Base-by-base conservation (phyloP, 2,329 filamentous ascomycete genomes). In the Cadophora gregata region DNA sequence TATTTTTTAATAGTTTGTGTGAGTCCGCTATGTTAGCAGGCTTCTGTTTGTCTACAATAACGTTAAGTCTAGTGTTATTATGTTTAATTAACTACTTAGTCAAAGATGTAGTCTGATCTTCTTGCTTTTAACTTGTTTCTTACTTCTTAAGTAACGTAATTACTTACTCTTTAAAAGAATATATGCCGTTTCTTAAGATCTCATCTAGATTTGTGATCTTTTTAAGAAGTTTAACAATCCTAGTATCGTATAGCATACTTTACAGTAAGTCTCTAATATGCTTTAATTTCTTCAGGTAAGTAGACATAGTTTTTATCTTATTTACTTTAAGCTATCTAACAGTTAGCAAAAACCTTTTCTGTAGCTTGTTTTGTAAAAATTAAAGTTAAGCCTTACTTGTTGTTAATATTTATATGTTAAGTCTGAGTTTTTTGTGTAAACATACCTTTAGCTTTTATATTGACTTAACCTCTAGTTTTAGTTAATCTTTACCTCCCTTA, bases 191-290 rank as follows among this genome's bases (percentile, higher is more conserved):
- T 48, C 25, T 64, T 47, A 24, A 51, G 51, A 64, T 59, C 14
- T 56, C 7, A 47, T 56, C 21, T 2, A 64, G 62, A n/a, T 59
- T 64, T n/a, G 12, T 64, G 42, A 64, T 64, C 19, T 31, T 59
- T 48, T 48, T 64, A 19, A 64, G 51, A 47, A 64, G 36, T 33
- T 56, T 64, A 19, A 4, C 6, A 31, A 56, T 47, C 19, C 51
- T 64, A 8, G 36, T 64, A 36, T 4, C 25, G 19, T 21, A 16
- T 14, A 64, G 21, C 24, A 45, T 14, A 31, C 25, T 64, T 36
- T 12, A 5, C 36, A 21, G 29, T 33, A 21, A 36, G 36, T 56
- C 29, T 58, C 16, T 16, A 3, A 64, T 64, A 1, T 31, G 50
- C 29, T 63, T 33, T 14, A 63, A 47, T 58, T 58, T 31, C 33